Base-by-base conservation (phyloP, 139 green algal genomes). In the Asterochloris sp. region DNA sequence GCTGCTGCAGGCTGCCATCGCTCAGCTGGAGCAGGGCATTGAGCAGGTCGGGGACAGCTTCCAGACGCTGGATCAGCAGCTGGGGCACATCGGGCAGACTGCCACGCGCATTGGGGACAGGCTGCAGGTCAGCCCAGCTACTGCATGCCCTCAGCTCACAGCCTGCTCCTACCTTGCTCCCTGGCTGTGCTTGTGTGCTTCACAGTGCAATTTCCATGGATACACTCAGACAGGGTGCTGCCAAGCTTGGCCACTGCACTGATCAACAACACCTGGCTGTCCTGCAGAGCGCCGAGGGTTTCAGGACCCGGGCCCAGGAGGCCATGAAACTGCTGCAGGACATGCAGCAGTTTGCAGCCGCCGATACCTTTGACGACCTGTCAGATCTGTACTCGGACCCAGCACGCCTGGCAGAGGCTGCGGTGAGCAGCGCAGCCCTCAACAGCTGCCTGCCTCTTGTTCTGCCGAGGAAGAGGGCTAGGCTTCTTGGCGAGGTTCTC, bases 361-460 rank as follows among this genome's bases (percentile, higher is more conserved):
- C 67, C 11, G 26, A 17, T 15, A 83, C 91, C 77, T 85, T 91
- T 66, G 78, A 68, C 24, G 77, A 81, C 69, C 87, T 94, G 75
- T 73, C 90, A 24, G 60, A 82, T 15, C 71, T 91, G n/a, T 94
- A 93, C 82, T 87, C 85, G 27, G 83, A 93, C 54, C 78, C 89
- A n/a, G 69, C 83, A 13, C 85, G 81, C 4, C 78, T 94, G 47
- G 80, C 81, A 21, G 81, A 93, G 38, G 90, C 89, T 62, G 91
- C 90, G 76, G 90, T 91, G 82, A 21, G 69, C 27, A 21, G 26
- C 29, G 13, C 69, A 54, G 69, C 69, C 69, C 38, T 12, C 23
- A 1, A 13, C 13, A 15, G 13, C 26, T 24, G 24, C 27, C 11
- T 78, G 73, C 21, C 66, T 71, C 19, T 71, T 6, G 1, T 24